Evolutionary conservation across 177 flowering plant genomes (phyloP).

Genomic region (Tripterygium wilfordii): DNA sequence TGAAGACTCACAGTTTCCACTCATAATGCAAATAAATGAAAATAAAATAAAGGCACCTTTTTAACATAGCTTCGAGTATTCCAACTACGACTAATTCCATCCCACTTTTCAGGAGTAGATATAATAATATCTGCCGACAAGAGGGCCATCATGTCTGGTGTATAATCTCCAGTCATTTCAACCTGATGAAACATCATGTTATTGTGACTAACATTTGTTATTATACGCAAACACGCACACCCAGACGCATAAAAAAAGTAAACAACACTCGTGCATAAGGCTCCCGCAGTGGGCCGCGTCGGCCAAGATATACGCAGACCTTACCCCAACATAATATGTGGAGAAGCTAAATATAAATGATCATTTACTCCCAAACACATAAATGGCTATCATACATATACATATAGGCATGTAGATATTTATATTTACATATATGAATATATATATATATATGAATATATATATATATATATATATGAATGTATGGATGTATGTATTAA

Average conservation of each 20-base stretch:
- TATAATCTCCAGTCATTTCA: conserved; percentile 98
- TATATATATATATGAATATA: background rate
- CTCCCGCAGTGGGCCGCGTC: too few species aligned
- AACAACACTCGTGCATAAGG: too few species aligned
- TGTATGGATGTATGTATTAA: background rate
- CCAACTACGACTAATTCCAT: conserved; percentile 99
- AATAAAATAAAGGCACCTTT: conserved; percentile 42
- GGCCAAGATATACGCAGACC: too few species aligned
- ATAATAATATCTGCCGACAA: conserved; percentile 90
- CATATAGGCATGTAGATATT: background rate
- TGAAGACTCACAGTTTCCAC: background rate
- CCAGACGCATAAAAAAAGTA: too few species aligned
- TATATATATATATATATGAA: background rate
- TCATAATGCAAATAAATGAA: background rate
- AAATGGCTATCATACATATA: background rate
- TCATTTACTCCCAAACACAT: too few species aligned
- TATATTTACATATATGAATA: background rate
- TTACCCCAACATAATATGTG: too few species aligned
- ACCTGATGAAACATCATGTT: conserved; percentile 44
- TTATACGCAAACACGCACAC: background rate
- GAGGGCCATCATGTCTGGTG: conserved; percentile 88
- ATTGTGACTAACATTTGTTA: background rate
- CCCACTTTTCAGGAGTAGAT: conserved; percentile 99
- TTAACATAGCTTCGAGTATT: conserved; percentile 86
- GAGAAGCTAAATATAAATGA: too few species aligned